phyloP scores from a whole-genome alignment of 2,329 filamentous ascomycete species.

The Alternaria incomplexa region DNA sequence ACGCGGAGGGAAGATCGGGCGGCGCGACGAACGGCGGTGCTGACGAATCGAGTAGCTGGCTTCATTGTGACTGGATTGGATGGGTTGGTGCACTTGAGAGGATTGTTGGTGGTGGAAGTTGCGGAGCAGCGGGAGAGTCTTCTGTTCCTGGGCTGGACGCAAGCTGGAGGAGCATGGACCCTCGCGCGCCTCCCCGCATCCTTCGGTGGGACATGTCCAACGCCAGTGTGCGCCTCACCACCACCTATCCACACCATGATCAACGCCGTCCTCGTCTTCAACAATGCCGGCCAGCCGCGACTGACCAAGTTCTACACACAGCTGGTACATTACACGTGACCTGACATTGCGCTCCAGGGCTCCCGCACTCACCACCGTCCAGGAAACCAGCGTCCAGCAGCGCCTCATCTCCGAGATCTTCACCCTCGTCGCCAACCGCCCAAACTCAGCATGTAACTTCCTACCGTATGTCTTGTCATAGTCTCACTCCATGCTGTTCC shows the following conservation, averaged over 20 bases:
- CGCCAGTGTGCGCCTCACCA: neutral
- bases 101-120: neutral
- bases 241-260: slow-evolving; percentile 69
- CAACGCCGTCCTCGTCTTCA: slow-evolving; percentile 98
- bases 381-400: slow-evolving; percentile 98
- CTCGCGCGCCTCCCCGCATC: slow-evolving; percentile 11
- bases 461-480: slow-evolving; percentile 64
- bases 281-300: slow-evolving; percentile 94
- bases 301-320: slow-evolving; percentile 99
- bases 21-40: slow-evolving; percentile 29
- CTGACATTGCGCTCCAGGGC: neutral
- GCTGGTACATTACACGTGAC: slow-evolving; percentile 64
- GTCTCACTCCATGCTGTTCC: too few species aligned
- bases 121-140: slow-evolving; percentile 2
- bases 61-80: slow-evolving; percentile 23
- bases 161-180: slow-evolving; percentile 11
- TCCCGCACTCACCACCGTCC: slow-evolving; percentile 1
- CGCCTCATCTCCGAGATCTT: slow-evolving; percentile 97
- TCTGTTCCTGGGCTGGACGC: slow-evolving; percentile 5
- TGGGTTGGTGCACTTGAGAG: neutral
- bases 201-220: neutral
- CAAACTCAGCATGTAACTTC: slow-evolving; percentile 95
- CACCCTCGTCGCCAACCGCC: slow-evolving; percentile 88
- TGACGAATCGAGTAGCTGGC: slow-evolving; percentile 29
- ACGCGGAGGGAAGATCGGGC: slow-evolving; percentile 26